Evolutionary conservation across 2,329 filamentous ascomycete species (phyloP).

Genomic region (Phialophora verrucosa): DNA sequence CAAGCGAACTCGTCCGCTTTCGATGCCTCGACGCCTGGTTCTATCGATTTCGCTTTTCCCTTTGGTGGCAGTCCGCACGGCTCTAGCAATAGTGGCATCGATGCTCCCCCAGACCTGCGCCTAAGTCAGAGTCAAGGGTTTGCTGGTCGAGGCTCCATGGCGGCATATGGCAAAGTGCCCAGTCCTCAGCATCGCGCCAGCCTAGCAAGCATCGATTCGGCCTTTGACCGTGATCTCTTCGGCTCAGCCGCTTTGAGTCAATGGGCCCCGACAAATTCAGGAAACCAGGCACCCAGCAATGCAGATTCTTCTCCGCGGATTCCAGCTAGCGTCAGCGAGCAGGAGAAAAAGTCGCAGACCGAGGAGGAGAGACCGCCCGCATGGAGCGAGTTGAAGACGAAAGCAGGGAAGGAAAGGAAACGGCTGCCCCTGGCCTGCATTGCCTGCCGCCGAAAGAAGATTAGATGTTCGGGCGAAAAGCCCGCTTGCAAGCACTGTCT

Average conservation of each 20-base stretch:
- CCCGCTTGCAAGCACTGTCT: conserved; percentile 96
- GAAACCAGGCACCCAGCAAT: conserved; percentile 32
- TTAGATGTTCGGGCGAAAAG: conserved; percentile 95
- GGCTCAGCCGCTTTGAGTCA: conserved; percentile 32
- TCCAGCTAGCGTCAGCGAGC: conserved; percentile 24
- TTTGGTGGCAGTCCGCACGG: conserved; percentile 36
- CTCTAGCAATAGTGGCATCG: conserved; percentile 37
- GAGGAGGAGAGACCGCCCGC: conserved; percentile 66
- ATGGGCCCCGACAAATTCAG: conserved; percentile 34
- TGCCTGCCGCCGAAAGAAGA: conserved; percentile 95
- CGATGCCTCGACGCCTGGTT: conserved; percentile 34
- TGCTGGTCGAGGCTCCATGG: conserved; percentile 28
- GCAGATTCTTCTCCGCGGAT: conserved; percentile 31
- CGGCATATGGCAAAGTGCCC: conserved; percentile 27
- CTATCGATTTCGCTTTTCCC: conserved; percentile 36
- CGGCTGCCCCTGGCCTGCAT: conserved; percentile 92
- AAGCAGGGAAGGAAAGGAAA: conserved; percentile 95
- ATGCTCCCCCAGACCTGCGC: conserved; percentile 36
- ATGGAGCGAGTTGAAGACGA: conserved; percentile 85
- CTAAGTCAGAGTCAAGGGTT: conserved; percentile 31
- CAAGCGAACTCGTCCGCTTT: conserved; percentile 28
- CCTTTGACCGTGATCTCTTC: conserved; percentile 35
- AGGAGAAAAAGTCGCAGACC: conserved; percentile 48
- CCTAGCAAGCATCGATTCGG: conserved; percentile 37
- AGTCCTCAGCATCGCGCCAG: conserved; percentile 36